A percentile compares a stretch with the other conserved stretches of the same genome.
phyloP scores from a whole-genome alignment of 208 protist species.

The Plasmodiophora brassicae region DNA sequence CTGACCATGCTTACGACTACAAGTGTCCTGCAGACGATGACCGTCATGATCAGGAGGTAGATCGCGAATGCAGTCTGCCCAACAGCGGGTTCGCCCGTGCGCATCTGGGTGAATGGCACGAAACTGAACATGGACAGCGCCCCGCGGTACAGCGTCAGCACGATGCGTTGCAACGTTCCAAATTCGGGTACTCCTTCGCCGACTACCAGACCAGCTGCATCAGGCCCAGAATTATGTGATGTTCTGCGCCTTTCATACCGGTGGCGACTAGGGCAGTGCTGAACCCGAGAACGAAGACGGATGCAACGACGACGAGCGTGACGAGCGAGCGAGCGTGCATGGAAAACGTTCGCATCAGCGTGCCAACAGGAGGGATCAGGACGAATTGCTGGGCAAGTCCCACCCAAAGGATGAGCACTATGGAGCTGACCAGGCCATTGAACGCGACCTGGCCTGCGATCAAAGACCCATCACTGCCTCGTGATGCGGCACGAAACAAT shows the following conservation, averaged over 20 bases:
- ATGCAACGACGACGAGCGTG: not conserved
- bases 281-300: not conserved
- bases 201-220: not conserved
- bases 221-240: too few species aligned
- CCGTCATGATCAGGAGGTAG: too few species aligned
- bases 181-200: not conserved
- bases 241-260: too few species aligned
- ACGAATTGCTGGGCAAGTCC: not conserved
- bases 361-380: not conserved
- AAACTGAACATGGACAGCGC: not conserved
- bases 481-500: too few species aligned
- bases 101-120: not conserved
- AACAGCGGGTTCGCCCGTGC: not conserved
- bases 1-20: too few species aligned
- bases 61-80: not conserved
- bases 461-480: too few species aligned
- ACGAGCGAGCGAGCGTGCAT: not conserved
- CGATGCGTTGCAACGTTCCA: not conserved
- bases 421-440: not conserved
- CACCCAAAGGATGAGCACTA: not conserved
- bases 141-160: not conserved
- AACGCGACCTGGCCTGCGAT: too few species aligned
- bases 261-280: not conserved
- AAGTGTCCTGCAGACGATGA: too few species aligned
- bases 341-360: not conserved